Percentiles rank a stretch among this genome's conserved stretches.
Evolutionary conservation across 805 yeast species (phyloP).

Genomic region (Blastobotrys attinorum): DNA sequence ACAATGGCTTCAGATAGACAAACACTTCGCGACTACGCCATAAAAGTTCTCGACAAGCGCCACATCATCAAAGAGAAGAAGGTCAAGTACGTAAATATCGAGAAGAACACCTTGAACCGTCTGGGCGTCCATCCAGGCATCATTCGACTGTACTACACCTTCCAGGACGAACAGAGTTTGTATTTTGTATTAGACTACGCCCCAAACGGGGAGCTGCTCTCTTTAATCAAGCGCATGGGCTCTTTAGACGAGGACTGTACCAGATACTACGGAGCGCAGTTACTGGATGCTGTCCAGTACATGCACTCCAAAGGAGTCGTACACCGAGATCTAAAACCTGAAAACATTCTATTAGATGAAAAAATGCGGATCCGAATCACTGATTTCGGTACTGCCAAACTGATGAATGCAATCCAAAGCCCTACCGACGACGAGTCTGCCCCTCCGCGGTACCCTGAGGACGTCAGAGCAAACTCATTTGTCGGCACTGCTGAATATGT

Average conservation of each 20-base stretch:
- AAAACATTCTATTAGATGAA: conserved; percentile 74
- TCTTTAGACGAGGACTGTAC: conserved; percentile 68
- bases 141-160: conserved; percentile 84
- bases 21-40: conserved; percentile 73
- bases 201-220: conserved; percentile 85
- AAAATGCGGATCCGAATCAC: conserved; percentile 88
- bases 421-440: conserved; percentile 19
- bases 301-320: conserved; percentile 86
- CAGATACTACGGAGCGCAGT: conserved; percentile 74
- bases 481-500: conserved; percentile 98
- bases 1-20: conserved; percentile 75
- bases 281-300: conserved; percentile 83
- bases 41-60: conserved; percentile 82
- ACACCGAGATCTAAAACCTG: conserved; percentile 93
- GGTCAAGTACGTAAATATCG: conserved; percentile 92
- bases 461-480: conserved; percentile 50
- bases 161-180: conserved; percentile 81
- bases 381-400: conserved; percentile 96
- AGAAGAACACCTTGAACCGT: conserved; percentile 79
- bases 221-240: conserved; percentile 57
- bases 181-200: conserved; percentile 94
- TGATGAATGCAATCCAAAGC: conserved; percentile 35
- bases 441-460: conserved; percentile 26
- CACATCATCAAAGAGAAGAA: conserved; percentile 93
- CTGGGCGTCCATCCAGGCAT: conserved; percentile 93